Evolutionary conservation across 208 protist species (phyloP).

Genomic region (Acanthamoeba triangularis): DNA sequence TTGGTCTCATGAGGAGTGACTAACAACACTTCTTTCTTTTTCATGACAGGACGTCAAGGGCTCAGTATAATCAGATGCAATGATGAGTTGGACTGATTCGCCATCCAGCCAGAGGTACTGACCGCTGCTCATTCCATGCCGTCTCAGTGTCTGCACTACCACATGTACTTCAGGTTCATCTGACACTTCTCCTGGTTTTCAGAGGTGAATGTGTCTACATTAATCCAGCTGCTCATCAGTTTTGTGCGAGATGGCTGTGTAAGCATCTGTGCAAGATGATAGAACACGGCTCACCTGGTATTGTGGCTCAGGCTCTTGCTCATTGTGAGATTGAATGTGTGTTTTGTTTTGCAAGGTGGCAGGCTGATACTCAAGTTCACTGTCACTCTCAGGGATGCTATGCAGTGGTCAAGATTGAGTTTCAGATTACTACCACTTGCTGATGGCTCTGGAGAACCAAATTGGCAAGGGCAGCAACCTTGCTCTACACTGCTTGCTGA

Average conservation of each 20-base stretch:
- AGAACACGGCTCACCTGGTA: background rate
- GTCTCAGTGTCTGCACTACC: background rate
- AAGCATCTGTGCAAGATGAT: conserved; percentile 79
- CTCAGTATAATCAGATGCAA: conserved; percentile 82
- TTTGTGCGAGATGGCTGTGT: conserved; percentile 85
- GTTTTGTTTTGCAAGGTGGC: background rate
- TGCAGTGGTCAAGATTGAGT: conserved; percentile 83
- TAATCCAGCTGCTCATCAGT: conserved; percentile 76
- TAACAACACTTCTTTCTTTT: background rate
- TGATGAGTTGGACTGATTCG: conserved; percentile 68
- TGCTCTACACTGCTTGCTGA: conserved; percentile 80
- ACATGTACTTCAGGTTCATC: background rate
- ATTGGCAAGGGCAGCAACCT: conserved; percentile 74
- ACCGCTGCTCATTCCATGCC: background rate
- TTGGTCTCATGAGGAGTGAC: background rate
- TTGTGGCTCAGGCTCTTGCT: background rate
- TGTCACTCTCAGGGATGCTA: conserved; percentile 81
- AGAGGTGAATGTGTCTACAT: conserved; percentile 74
- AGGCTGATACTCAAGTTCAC: background rate
- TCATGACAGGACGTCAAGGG: conserved; percentile 87
- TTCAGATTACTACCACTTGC: conserved; percentile 87
- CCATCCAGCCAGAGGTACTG: background rate
- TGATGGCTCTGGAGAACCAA: conserved; percentile 86
- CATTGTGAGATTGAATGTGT: too few species aligned
- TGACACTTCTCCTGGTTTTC: background rate